phyloP scores from a whole-genome alignment of 2,329 filamentous ascomycete species.

The Fusarium albosuccineum region DNA sequence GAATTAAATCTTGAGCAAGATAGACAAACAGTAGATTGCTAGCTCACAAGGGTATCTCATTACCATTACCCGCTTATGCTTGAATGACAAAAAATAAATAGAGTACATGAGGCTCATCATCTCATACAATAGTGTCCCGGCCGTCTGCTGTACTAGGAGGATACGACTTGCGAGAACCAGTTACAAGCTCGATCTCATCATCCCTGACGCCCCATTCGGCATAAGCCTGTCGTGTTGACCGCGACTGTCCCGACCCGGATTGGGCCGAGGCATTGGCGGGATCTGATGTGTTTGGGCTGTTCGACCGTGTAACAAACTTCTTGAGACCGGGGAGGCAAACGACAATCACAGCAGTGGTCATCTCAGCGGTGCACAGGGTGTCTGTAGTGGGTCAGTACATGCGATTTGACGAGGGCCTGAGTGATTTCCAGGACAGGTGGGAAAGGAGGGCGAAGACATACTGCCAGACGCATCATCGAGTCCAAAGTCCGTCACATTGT shows the following conservation, averaged over 20 bases:
- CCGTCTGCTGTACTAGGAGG: background rate
- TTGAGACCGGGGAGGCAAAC: slow-evolving; percentile 19
- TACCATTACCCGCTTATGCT: too few relatives aligned
- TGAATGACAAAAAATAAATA: too few relatives aligned
- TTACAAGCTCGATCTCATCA: slow-evolving; percentile 15
- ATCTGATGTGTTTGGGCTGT: background rate
- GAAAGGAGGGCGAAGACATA: background rate
- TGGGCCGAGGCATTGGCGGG: background rate
- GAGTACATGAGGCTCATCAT: too few relatives aligned
- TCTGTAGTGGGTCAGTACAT: slow-evolving; percentile 5
- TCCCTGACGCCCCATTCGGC: slow-evolving; percentile 22
- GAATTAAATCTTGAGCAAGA: too few relatives aligned
- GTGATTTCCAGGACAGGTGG: too few relatives aligned
- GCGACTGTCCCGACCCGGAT: background rate
- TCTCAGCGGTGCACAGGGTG: slow-evolving; percentile 11
- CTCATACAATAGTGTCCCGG: too few relatives aligned
- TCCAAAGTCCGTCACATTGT: background rate
- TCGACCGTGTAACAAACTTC: background rate
- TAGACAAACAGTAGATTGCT: too few relatives aligned
- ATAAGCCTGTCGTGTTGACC: slow-evolving; percentile 3
- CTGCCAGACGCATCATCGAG: slow-evolving; percentile 18
- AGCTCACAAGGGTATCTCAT: too few relatives aligned
- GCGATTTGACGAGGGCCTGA: too few relatives aligned
- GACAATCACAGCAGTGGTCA: slow-evolving; percentile 18
- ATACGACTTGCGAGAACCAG: background rate